A percentile compares a stretch with the other conserved stretches of the same genome.
Conservation (phyloP, 352 stramenopile genomes). For the Phytophthora pinifolia region DNA sequence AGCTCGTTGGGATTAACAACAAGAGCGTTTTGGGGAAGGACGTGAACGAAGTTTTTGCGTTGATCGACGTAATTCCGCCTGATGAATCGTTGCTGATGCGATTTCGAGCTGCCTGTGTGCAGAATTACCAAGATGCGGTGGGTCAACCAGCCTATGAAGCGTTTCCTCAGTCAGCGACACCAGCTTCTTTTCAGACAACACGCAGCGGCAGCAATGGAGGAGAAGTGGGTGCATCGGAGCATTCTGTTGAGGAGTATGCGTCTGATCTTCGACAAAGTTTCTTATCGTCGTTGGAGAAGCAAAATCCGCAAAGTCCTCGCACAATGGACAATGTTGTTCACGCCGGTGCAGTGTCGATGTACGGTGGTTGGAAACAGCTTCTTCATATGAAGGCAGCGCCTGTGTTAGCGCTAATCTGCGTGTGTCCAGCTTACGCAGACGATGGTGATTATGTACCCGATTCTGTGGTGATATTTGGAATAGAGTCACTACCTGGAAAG, state of each 20-base stretch:
- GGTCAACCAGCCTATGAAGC: constrained; percentile 9
- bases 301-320: constrained; percentile 24
- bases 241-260: constrained; percentile 33
- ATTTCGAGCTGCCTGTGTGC: constrained; percentile 42
- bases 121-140: constrained; percentile 15
- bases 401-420: constrained; percentile 50
- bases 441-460: constrained; percentile 76
- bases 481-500: constrained; percentile 46
- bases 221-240: constrained; percentile 5
- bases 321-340: constrained; percentile 47
- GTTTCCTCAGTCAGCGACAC: constrained; percentile 14
- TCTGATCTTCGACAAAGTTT: constrained; percentile 39
- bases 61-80: constrained; percentile 35
- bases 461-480: constrained; percentile 68
- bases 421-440: constrained; percentile 73
- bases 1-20: constrained; percentile 69
- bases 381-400: constrained; percentile 36
- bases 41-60: constrained; percentile 27
- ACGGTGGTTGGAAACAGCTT: constrained; percentile 68
- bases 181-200: constrained; percentile 20
- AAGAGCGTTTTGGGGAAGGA: constrained; percentile 43
- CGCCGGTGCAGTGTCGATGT: constrained; percentile 69
- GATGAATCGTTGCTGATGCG: constrained; percentile 44
- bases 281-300: constrained; percentile 33
- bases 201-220: constrained; percentile 10